Evolutionary conservation across 805 yeast genomes (phyloP).

Genomic region (Starmerella roubikii): DNA sequence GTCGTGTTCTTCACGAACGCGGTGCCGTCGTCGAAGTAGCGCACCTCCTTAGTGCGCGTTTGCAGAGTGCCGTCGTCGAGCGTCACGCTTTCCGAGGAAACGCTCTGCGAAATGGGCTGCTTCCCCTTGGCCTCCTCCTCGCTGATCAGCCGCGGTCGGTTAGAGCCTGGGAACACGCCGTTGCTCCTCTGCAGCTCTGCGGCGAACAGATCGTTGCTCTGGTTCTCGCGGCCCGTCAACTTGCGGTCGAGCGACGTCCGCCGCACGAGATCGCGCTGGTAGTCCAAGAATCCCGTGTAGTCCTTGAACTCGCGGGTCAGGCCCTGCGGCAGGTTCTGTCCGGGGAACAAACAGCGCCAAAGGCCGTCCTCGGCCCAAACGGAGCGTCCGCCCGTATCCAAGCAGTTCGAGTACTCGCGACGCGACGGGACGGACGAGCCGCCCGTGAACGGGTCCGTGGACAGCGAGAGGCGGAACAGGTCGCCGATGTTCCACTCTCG

Average conservation of each 20-base stretch:
- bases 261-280: slow-evolving; percentile 12
- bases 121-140: slow-evolving; percentile 24
- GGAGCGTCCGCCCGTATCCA: slow-evolving; percentile 49
- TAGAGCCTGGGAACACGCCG: slow-evolving; percentile 10
- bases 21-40: slow-evolving; percentile 25
- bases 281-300: slow-evolving; percentile 50
- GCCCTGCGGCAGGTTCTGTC: slow-evolving; percentile 8
- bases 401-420: slow-evolving; percentile 42
- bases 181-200: not conserved
- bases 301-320: slow-evolving; percentile 35
- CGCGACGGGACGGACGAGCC: not conserved
- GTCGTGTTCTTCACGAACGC: slow-evolving; percentile 13
- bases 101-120: slow-evolving; percentile 20
- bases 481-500: not conserved
- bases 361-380: slow-evolving; percentile 76
- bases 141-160: slow-evolving; percentile 14
- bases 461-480: not conserved
- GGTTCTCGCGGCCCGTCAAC: slow-evolving; percentile 2
- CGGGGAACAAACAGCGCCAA: slow-evolving; percentile 71
- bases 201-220: not conserved
- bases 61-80: slow-evolving; percentile 23
- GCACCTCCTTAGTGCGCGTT: slow-evolving; percentile 22
- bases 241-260: not conserved
- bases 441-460: not conserved
- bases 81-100: slow-evolving; percentile 20